Evolutionary conservation across 495 filamentous ascomycete species (phyloP).

Genomic region (Penicillium cataractarum): DNA sequence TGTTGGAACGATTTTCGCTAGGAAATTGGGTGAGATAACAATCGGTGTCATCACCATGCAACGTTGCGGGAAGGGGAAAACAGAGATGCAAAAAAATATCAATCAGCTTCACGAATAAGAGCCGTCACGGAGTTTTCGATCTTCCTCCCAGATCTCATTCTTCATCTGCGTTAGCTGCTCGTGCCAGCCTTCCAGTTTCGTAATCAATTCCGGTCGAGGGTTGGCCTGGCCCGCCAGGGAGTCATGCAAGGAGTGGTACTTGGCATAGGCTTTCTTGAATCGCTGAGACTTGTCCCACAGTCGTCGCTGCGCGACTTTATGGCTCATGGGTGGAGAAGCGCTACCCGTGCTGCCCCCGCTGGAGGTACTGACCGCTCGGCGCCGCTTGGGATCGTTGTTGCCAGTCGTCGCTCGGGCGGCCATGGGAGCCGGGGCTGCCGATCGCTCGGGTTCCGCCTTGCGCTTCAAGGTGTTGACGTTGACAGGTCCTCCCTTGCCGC

Average conservation of each 20-base stretch:
- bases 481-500: slow-evolving; percentile 27
- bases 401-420: slow-evolving; percentile 34
- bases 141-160: slow-evolving; percentile 63
- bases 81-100: slow-evolving; percentile 14
- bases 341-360: slow-evolving; percentile 53
- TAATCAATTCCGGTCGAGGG: slow-evolving; percentile 57
- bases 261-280: slow-evolving; percentile 65
- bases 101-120: slow-evolving; percentile 20
- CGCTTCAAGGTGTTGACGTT: slow-evolving; percentile 48
- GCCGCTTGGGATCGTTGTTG: slow-evolving; percentile 49
- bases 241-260: slow-evolving; percentile 64
- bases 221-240: slow-evolving; percentile 55
- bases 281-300: slow-evolving; percentile 58
- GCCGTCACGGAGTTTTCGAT: slow-evolving; percentile 34
- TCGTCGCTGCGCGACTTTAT: slow-evolving; percentile 42
- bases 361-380: slow-evolving; percentile 47
- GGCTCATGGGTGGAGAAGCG: slow-evolving; percentile 49
- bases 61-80: slow-evolving; percentile 7
- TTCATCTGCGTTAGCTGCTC: slow-evolving; percentile 64
- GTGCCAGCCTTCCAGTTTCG: slow-evolving; percentile 63
- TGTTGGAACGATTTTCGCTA: neutral
- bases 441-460: slow-evolving; percentile 46
- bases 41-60: slow-evolving; percentile 23
- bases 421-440: slow-evolving; percentile 27
- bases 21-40: neutral